phyloP scores from a whole-genome alignment of 805 yeast species.

The Candida ulmi region DNA sequence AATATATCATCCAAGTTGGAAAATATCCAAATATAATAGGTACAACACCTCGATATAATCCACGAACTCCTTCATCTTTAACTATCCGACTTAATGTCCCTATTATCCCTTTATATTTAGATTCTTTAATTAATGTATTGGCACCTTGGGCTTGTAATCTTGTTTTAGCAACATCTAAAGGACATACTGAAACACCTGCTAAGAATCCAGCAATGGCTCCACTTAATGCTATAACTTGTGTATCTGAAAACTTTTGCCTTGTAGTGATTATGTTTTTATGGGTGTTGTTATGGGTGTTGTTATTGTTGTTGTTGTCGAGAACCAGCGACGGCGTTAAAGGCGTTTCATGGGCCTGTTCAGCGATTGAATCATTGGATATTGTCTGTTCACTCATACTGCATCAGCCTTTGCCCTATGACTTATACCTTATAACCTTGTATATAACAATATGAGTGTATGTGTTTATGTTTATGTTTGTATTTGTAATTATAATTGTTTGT shows the following conservation, averaged over 20 bases:
- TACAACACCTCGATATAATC: slow-evolving; percentile 82
- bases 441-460: too few species aligned
- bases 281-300: background rate
- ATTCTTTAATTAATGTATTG: background rate
- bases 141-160: slow-evolving; percentile 88
- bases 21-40: slow-evolving; percentile 94
- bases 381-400: background rate
- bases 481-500: too few species aligned
- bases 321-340: too few species aligned
- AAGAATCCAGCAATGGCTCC: slow-evolving; percentile 94
- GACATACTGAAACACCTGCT: slow-evolving; percentile 88
- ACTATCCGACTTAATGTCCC: slow-evolving; percentile 64
- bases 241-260: slow-evolving; percentile 25
- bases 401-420: too few species aligned
- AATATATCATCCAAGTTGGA: slow-evolving; percentile 97
- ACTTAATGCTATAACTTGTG: slow-evolving; percentile 68
- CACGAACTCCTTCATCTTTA: slow-evolving; percentile 73
- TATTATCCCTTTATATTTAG: slow-evolving; percentile 48
- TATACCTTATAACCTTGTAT: too few species aligned
- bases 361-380: background rate
- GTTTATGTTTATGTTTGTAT: too few species aligned
- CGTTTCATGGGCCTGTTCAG: too few species aligned
- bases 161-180: slow-evolving; percentile 93
- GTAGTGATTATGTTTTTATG: background rate
- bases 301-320: too few species aligned